phyloP scores from a whole-genome alignment of 169 alveolate species.

The Plasmodium vivax region DNA sequence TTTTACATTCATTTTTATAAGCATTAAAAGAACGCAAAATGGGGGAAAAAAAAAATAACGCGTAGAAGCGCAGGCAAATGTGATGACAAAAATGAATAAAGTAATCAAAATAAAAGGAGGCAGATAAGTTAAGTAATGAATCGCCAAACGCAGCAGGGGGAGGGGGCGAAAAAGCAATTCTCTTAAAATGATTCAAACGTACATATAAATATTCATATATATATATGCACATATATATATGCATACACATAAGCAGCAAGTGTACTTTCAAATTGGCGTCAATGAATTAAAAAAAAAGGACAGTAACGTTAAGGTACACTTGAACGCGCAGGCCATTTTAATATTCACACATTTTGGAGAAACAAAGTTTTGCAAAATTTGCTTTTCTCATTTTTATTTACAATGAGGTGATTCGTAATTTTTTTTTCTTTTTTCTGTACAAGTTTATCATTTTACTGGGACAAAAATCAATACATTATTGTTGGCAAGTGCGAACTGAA shows the following conservation, averaged over 20 bases:
- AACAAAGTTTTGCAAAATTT: background rate
- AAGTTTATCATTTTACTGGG: background rate
- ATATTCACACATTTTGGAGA: background rate
- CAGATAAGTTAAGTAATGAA: background rate
- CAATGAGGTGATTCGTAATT: background rate
- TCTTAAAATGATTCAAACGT: background rate
- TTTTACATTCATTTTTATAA: background rate
- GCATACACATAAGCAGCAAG: background rate
- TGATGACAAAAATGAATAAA: background rate
- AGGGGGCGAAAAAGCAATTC: background rate
- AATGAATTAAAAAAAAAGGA: background rate
- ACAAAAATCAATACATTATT: background rate
- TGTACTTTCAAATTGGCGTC: background rate
- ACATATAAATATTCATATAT: background rate
- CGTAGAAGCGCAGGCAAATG: background rate
- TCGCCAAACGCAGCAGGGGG: background rate
- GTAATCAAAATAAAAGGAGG: background rate
- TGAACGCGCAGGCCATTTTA: background rate
- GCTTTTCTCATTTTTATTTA: background rate
- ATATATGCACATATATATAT: slow-evolving; percentile 5
- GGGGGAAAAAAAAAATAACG: background rate
- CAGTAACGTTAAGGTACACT: background rate
- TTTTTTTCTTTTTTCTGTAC: background rate
- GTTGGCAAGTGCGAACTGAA: background rate
- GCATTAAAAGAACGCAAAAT: background rate